A percentile compares a stretch with the other conserved stretches of the same genome.
phyloP scores from a whole-genome alignment of 768 basidiomycete species.

The Trametes gibbosa region DNA sequence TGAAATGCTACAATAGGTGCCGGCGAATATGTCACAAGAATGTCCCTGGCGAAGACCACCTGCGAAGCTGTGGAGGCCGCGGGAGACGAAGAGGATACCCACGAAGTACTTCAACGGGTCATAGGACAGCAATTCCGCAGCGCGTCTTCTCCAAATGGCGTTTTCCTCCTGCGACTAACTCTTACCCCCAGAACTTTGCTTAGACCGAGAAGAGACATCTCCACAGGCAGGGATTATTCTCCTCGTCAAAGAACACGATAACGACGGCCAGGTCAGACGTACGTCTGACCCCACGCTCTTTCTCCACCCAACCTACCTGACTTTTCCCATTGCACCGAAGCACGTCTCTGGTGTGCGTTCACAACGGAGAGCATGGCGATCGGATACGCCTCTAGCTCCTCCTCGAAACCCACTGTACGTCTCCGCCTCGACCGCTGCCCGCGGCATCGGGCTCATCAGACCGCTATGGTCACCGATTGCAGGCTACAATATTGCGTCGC shows the following conservation, averaged over 20 bases:
- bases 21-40: constrained; percentile 67
- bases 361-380: constrained; percentile 83
- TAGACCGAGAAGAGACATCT: constrained; percentile 37
- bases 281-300: constrained; percentile 13
- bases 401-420: constrained; percentile 57
- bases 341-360: constrained; percentile 80
- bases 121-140: constrained; percentile 52
- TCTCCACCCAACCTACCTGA: neutral
- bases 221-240: constrained; percentile 64
- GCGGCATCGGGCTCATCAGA: neutral
- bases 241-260: constrained; percentile 46
- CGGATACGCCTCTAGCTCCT: constrained; percentile 57
- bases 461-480: neutral
- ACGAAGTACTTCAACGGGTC: constrained; percentile 46
- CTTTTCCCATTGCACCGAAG: constrained; percentile 33
- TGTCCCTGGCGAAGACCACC: constrained; percentile 52
- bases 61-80: constrained; percentile 41
- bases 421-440: neutral
- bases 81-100: constrained; percentile 46
- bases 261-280: constrained; percentile 29
- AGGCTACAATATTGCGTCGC: constrained; percentile 39
- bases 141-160: constrained; percentile 28
- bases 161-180: neutral
- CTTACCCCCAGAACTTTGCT: neutral
- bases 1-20: constrained; percentile 43